These are phyloP conservation scores for Metschnikowia gruessii DNA, from an alignment of 805 yeast genomes.

Conservation along the genomic window DNA sequence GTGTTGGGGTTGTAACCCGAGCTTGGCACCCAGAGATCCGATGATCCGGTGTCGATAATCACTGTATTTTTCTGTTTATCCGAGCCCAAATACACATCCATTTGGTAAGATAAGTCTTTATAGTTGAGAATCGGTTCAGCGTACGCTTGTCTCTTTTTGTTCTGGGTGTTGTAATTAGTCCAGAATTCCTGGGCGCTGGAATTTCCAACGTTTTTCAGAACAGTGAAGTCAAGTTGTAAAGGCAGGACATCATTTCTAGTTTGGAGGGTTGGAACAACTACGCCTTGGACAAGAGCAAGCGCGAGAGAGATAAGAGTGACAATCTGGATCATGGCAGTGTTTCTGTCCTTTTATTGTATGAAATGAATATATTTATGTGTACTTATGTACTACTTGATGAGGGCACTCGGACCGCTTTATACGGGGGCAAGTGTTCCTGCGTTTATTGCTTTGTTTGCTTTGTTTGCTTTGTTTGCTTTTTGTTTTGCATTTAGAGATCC, in stretches of 20 bases:
- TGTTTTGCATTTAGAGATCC: neutral
- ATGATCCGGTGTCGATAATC: conserved; percentile 41
- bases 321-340: neutral
- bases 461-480: no score
- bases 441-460: no score
- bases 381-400: no score
- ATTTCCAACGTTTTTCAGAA: conserved; percentile 4
- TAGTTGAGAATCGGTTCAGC: conserved; percentile 8
- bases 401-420: no score
- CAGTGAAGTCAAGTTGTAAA: conserved; percentile 11
- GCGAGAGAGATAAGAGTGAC: conserved; percentile 1
- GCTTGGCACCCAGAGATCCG: conserved; percentile 38
- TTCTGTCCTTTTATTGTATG: no score
- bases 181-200: conserved; percentile 3
- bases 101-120: conserved; percentile 10
- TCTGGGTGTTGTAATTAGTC: neutral
- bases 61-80: conserved; percentile 27
- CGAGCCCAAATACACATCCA: conserved; percentile 24
- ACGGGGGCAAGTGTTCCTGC: no score
- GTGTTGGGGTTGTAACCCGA: conserved; percentile 7
- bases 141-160: conserved; percentile 5
- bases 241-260: neutral
- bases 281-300: neutral
- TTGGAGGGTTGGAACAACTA: neutral
- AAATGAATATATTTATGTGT: no score